phyloP scores from a whole-genome alignment of 2,329 filamentous ascomycete genomes.

The Fusarium lateritium region DNA sequence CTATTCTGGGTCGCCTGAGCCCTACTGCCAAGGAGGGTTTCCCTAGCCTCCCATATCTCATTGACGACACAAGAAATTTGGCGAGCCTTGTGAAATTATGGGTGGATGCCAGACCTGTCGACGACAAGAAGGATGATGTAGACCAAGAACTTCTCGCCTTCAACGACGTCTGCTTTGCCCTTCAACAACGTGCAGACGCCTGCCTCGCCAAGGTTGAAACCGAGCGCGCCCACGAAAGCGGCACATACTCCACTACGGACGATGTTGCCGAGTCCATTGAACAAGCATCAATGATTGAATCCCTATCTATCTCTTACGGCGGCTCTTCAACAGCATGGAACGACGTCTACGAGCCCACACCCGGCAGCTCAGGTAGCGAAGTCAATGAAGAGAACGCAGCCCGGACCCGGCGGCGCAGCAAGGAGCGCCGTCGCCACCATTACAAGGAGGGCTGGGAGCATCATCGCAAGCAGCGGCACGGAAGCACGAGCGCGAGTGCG shows the following conservation, averaged over 20 bases:
- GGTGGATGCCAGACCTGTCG: conserved; percentile 70
- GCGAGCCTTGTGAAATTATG: conserved; percentile 87
- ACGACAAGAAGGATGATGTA: conserved; percentile 52
- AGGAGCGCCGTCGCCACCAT: conserved; percentile 52
- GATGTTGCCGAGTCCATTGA: conserved; percentile 66
- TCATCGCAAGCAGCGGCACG: conserved; percentile 50
- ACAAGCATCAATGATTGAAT: conserved; percentile 57
- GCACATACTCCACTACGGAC: conserved; percentile 50
- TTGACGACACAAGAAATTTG: conserved; percentile 89
- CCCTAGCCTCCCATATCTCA: conserved; percentile 90
- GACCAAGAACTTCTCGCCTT: conserved; percentile 70
- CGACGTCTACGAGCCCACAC: conserved; percentile 55
- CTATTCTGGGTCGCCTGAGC: conserved; percentile 87
- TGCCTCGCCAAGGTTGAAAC: conserved; percentile 67
- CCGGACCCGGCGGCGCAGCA: conserved; percentile 50
- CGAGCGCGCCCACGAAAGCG: conserved; percentile 57
- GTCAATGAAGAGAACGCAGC: conserved; percentile 45
- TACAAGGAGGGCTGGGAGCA: conserved; percentile 47
- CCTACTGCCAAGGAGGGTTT: conserved; percentile 90
- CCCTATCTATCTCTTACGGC: conserved; percentile 51
- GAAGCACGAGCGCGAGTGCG: conserved; percentile 51
- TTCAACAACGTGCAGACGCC: conserved; percentile 66
- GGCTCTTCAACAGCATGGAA: conserved; percentile 48
- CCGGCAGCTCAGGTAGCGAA: conserved; percentile 69
- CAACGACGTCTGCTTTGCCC: conserved; percentile 63